Conservation (phyloP, 805 yeast genomes). For the Yarrowia deformans region DNA sequence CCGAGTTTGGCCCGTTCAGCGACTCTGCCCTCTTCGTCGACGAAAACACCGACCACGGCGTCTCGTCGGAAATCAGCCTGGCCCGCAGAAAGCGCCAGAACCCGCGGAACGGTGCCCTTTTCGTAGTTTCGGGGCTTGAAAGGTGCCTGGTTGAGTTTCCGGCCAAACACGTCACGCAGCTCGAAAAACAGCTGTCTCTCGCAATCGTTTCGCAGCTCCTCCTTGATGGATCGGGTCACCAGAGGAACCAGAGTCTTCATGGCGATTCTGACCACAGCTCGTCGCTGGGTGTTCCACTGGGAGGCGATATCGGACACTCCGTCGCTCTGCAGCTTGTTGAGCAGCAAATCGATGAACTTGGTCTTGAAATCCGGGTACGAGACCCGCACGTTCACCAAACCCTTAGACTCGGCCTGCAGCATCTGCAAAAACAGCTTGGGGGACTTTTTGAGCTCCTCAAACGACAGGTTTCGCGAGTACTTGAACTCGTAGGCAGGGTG, state of each 20-base stretch:
- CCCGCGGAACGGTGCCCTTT: conserved; percentile 84
- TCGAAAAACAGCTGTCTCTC: conserved; percentile 71
- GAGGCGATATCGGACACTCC: conserved; percentile 71
- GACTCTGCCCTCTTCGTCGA: conserved; percentile 82
- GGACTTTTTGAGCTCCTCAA: conserved; percentile 70
- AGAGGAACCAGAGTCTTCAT: conserved; percentile 70
- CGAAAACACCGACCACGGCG: conserved; percentile 81
- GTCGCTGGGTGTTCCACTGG: conserved; percentile 83
- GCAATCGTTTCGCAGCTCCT: conserved; percentile 77
- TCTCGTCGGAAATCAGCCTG: conserved; percentile 81
- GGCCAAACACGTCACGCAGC: conserved; percentile 71
- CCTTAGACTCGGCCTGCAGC: conserved; percentile 87
- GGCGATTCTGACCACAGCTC: conserved; percentile 68
- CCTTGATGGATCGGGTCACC: conserved; percentile 79
- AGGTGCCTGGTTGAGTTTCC: conserved; percentile 91
- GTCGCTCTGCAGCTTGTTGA: conserved; percentile 51
- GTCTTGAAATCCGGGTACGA: conserved; percentile 57
- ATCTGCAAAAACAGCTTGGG: conserved; percentile 89
- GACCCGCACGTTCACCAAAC: conserved; percentile 71
- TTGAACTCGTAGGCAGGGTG: conserved; percentile 89
- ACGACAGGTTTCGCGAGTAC: conserved; percentile 82
- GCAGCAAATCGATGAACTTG: conserved; percentile 53
- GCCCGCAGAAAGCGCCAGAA: conserved; percentile 83
- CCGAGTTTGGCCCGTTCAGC: conserved; percentile 80
- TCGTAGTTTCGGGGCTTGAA: conserved; percentile 79